Evolutionary conservation across 768 basidiomycete species (phyloP).

Genomic region (Suillus spraguei): DNA sequence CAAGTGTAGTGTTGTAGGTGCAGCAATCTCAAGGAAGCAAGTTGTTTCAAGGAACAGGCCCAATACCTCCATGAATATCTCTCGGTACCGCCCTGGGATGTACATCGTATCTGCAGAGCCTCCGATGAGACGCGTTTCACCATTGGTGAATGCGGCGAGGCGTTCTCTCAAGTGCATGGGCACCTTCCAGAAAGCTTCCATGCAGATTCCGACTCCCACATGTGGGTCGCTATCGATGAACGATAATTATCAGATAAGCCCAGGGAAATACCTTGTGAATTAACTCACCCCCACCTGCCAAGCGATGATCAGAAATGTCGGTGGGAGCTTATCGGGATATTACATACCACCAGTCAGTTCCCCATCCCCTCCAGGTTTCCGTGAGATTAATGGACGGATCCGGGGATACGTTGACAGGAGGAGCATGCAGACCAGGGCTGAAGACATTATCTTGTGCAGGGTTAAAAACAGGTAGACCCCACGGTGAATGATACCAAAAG

Average conservation of each 20-base stretch:
- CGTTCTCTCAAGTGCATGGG: conserved; percentile 38
- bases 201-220: conserved; percentile 46
- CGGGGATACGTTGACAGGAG: conserved; percentile 45
- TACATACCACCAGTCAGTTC: conserved; percentile 45
- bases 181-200: conserved; percentile 41
- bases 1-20: conserved; percentile 47
- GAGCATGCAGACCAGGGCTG: conserved; percentile 36
- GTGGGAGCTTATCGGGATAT: conserved; percentile 6
- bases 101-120: conserved; percentile 53
- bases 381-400: conserved; percentile 39
- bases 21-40: conserved; percentile 53
- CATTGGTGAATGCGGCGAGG: conserved; percentile 37
- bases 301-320: neutral
- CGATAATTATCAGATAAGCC: conserved; percentile 7
- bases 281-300: conserved; percentile 45
- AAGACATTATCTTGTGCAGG: conserved; percentile 30
- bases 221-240: conserved; percentile 38
- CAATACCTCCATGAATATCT: conserved; percentile 42
- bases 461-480: conserved; percentile 45
- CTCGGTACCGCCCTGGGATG: conserved; percentile 44
- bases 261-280: neutral
- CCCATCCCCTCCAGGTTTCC: conserved; percentile 44
- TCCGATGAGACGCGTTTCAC: conserved; percentile 43
- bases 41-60: conserved; percentile 47
- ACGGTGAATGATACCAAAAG: conserved; percentile 56